Percentiles rank a stretch among this genome's conserved stretches.
phyloP scores from a whole-genome alignment of 352 stramenopile species.

The Phytophthora megakarya region DNA sequence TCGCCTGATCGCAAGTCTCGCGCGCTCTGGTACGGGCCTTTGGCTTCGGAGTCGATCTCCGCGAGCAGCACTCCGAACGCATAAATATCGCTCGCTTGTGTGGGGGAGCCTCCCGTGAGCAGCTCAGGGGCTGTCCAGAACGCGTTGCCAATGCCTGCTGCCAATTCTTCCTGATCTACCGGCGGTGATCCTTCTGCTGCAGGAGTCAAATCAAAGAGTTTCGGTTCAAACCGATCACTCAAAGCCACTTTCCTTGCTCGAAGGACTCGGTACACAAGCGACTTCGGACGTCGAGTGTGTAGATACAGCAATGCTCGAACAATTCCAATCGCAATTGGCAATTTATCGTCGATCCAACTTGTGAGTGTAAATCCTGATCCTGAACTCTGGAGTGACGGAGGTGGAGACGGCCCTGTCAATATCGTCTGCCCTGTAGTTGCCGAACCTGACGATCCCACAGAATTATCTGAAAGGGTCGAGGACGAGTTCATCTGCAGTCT shows the following conservation, averaged over 20 bases:
- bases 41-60: conserved; percentile 50
- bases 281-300: conserved; percentile 19
- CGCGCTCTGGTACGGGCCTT: conserved; percentile 27
- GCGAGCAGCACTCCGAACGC: conserved; percentile 60
- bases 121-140: conserved; percentile 60
- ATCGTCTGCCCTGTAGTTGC: neutral
- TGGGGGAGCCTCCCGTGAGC: conserved; percentile 46
- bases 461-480: conserved; percentile 21
- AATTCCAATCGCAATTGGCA: conserved; percentile 31
- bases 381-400: conserved; percentile 27
- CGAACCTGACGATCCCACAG: conserved; percentile 2
- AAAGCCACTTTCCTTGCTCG: conserved; percentile 32
- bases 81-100: conserved; percentile 67
- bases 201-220: conserved; percentile 32
- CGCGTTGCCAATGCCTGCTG: conserved; percentile 29
- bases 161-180: conserved; percentile 31
- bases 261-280: conserved; percentile 32
- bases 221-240: conserved; percentile 27
- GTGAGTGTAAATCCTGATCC: conserved; percentile 21
- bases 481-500: conserved; percentile 25
- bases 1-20: conserved; percentile 20
- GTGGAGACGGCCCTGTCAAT: conserved; percentile 7
- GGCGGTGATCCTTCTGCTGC: conserved; percentile 21
- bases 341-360: conserved; percentile 33
- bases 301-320: conserved; percentile 32